A percentile compares a stretch with the other conserved stretches of the same genome.
Conservation (phyloP, 306 rosid species). For the Hippophae tibetana region DNA sequence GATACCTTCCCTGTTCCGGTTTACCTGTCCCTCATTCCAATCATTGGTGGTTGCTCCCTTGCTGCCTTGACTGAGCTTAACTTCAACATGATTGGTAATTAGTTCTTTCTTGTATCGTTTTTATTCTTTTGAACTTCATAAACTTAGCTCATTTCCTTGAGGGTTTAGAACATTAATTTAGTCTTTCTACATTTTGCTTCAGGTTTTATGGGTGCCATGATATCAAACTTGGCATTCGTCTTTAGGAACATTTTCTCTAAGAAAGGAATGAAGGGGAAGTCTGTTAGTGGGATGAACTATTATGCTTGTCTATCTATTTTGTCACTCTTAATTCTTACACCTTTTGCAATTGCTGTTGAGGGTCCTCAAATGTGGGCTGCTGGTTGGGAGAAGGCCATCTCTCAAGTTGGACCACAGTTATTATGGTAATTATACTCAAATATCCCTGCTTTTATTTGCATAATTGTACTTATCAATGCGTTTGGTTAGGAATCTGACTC, state of each 20-base stretch:
- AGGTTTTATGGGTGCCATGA: slow-evolving; percentile 98
- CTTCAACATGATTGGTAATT: slow-evolving; percentile 88
- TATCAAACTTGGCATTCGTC: slow-evolving; percentile 85
- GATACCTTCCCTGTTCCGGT: slow-evolving; percentile 75
- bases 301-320: slow-evolving; percentile 79
- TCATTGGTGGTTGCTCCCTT: slow-evolving; percentile 94
- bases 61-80: slow-evolving; percentile 97
- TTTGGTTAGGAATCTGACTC: background rate
- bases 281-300: slow-evolving; percentile 93
- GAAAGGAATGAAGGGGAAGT: slow-evolving; percentile 84
- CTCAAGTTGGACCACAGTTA: slow-evolving; percentile 72
- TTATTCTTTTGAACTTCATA: background rate
- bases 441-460: background rate
- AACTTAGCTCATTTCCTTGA: background rate
- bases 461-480: background rate
- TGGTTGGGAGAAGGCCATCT: slow-evolving; percentile 57
- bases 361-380: slow-evolving; percentile 85
- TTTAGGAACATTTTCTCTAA: slow-evolving; percentile 83
- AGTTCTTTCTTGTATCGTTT: background rate
- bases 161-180: slow-evolving; percentile 5
- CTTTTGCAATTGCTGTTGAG: slow-evolving; percentile 87
- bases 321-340: slow-evolving; percentile 72
- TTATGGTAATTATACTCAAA: slow-evolving; percentile 44
- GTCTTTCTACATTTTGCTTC: slow-evolving; percentile 12
- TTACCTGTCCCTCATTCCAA: slow-evolving; percentile 85